Conservation (phyloP, 352 stramenopile genomes). For the Phytophthora sp. region DNA sequence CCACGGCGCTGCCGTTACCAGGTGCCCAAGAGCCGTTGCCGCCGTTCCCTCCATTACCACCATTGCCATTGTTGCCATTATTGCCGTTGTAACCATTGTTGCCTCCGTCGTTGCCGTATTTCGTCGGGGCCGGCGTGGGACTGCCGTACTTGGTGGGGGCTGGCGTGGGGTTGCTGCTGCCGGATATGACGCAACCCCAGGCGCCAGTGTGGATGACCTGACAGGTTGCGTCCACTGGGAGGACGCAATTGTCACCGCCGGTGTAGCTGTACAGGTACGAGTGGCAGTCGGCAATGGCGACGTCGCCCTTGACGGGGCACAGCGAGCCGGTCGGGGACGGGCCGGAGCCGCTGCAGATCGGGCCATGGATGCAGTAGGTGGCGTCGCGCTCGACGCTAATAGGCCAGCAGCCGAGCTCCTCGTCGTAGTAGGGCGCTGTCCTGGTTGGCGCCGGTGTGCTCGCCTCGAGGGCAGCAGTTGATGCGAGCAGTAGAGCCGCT, state of each 20-base stretch:
- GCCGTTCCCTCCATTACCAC: slow-evolving; percentile 15
- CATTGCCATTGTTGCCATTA: neutral
- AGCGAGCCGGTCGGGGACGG: slow-evolving; percentile 31
- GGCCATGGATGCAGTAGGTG: slow-evolving; percentile 57
- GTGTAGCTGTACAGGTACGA: slow-evolving; percentile 58
- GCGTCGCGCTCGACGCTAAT: slow-evolving; percentile 55
- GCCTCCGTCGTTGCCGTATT: slow-evolving; percentile 14
- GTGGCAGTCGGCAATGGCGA: slow-evolving; percentile 58
- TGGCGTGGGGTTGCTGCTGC: slow-evolving; percentile 29
- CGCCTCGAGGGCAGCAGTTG: slow-evolving; percentile 14
- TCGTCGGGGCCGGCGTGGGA: slow-evolving; percentile 42
- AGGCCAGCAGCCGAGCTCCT: slow-evolving; percentile 43
- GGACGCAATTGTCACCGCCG: slow-evolving; percentile 51
- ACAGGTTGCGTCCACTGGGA: slow-evolving; percentile 60
- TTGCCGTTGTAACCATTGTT: neutral
- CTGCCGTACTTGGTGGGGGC: slow-evolving; percentile 32
- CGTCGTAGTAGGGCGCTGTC: slow-evolving; percentile 35
- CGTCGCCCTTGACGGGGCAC: slow-evolving; percentile 56
- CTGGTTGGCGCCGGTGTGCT: slow-evolving; percentile 13
- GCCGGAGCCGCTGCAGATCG: slow-evolving; percentile 50
- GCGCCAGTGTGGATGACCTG: slow-evolving; percentile 70
- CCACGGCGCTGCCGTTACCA: slow-evolving; percentile 5
- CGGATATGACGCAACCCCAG: slow-evolving; percentile 62
- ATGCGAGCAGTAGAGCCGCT: slow-evolving; percentile 12
- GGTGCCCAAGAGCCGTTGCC: slow-evolving; percentile 10